Evolutionary conservation across 352 stramenopile genomes (phyloP).

Genomic region (Peronosclerospora sorghi): DNA sequence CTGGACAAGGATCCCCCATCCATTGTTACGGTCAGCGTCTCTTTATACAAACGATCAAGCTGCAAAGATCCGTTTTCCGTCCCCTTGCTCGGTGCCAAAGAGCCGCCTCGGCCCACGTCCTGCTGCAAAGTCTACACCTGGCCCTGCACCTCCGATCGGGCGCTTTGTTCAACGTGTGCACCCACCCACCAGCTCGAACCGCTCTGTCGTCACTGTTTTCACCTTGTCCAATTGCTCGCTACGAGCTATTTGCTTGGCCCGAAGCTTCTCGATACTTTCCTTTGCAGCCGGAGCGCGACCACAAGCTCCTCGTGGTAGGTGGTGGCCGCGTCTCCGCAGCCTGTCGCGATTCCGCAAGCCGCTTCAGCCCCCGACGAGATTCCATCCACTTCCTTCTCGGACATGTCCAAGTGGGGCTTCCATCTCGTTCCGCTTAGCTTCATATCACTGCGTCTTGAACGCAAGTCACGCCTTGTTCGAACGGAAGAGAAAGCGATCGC

Average conservation of each 20-base stretch:
- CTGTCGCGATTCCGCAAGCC: constrained; percentile 41
- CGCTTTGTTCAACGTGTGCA: constrained; percentile 57
- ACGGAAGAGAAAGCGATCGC: no score
- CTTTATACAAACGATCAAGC: background rate
- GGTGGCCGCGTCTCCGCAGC: constrained; percentile 37
- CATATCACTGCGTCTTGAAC: no score
- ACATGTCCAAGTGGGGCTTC: constrained; percentile 34
- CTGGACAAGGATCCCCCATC: background rate
- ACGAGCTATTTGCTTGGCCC: constrained; percentile 43
- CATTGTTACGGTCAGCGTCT: no score
- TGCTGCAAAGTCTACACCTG: constrained; percentile 28
- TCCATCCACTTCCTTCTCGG: constrained; percentile 41
- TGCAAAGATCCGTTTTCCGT: constrained; percentile 9
- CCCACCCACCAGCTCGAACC: constrained; percentile 55
- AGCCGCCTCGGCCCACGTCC: constrained; percentile 17
- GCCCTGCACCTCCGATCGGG: constrained; percentile 35
- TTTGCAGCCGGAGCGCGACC: constrained; percentile 26
- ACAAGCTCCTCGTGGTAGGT: constrained; percentile 43
- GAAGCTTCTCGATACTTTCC: constrained; percentile 31
- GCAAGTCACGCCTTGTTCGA: no score
- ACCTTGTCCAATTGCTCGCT: constrained; percentile 74
- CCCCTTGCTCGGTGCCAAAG: constrained; percentile 3
- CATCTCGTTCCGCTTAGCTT: constrained; percentile 24
- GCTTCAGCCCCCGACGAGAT: constrained; percentile 34
- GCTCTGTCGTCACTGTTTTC: constrained; percentile 77